Base-by-base conservation (phyloP, 2,329 filamentous ascomycete species). In the Ceratocystis alfenasii region DNA sequence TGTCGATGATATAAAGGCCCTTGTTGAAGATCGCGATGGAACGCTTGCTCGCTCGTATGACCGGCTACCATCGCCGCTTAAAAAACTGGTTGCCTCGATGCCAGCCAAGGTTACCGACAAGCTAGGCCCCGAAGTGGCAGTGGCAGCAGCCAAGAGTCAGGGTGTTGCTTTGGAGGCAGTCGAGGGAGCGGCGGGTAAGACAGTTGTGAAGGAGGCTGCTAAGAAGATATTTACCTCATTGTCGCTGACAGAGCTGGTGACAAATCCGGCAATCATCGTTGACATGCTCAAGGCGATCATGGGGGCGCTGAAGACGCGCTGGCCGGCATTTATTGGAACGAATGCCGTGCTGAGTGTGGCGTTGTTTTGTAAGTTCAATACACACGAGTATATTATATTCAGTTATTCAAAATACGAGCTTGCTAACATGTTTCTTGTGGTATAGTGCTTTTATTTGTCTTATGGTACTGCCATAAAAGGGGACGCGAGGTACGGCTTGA, bases 391-490 rank as follows among this genome's bases (percentile, higher is more conserved):
- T 2, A 7, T 2, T 33, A 12, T 50, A 25, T 66, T 36, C 28
- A 59, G 15, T 20, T 17, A 4, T 44, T 55, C 53, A 20, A 20
- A 30, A 30, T 60, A 25, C 15, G 25, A 28, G 10, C 20, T 66
- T 48, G 53, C 65, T 65, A 63, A 68, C 63, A 5, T 62, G 36
- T 41, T 41, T 2, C 36, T 15, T 41, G 25, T 41, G 25, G 15
- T 20, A 33, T 66, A 89, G 89, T 97, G 65, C 81, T 97, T 17
- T 82, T 99, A 66, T 94, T 96, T 73, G 90, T 95, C 57, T 86
- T 97, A 71, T 99, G 93, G 92, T 99, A 97, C 77, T 97, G 92
- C 77, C 88, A 97, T 76, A 97, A 97, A 78, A 88, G 94, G 65
- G 94, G 94, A 48, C 85, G 85, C 57, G 93, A 99, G 77, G 86